A percentile compares a stretch with the other conserved stretches of the same genome.
Conservation (phyloP, 768 basidiomycete species). For the Auriscalpium orientale region DNA sequence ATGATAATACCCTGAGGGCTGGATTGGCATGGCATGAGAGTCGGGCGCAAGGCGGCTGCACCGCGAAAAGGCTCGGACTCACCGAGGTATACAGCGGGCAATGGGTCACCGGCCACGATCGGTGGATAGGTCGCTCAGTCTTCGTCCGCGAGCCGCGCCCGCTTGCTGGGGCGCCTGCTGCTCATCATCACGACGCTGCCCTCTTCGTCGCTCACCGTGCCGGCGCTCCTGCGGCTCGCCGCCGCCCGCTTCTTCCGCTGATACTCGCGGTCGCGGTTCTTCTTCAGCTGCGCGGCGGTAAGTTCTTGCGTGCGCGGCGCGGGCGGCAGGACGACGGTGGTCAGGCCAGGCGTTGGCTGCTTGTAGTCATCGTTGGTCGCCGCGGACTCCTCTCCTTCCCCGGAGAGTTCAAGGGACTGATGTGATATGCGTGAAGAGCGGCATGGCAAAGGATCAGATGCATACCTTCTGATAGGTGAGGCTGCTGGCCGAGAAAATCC, state of each 20-base stretch:
- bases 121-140: constrained; percentile 1
- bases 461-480: constrained; percentile 64
- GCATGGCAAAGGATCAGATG: background rate
- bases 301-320: constrained; percentile 62
- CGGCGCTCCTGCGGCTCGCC: constrained; percentile 53
- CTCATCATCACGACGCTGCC: constrained; percentile 32
- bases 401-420: constrained; percentile 69
- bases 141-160: constrained; percentile 59
- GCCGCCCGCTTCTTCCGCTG: constrained; percentile 68
- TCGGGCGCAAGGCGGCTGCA: background rate
- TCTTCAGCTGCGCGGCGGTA: constrained; percentile 67
- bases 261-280: constrained; percentile 73
- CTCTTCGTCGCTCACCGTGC: constrained; percentile 71
- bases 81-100: background rate
- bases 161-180: constrained; percentile 56
- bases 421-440: background rate
- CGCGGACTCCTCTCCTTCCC: constrained; percentile 56
- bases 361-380: constrained; percentile 65
- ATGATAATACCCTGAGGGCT: background rate
- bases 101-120: no score
- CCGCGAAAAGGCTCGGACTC: background rate
- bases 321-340: constrained; percentile 72
- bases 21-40: background rate
- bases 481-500: constrained; percentile 79
- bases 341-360: constrained; percentile 63